These are phyloP conservation scores for Toxicodendron radicans DNA, from an alignment of 345 rosid species.

Conservation along the genomic window DNA sequence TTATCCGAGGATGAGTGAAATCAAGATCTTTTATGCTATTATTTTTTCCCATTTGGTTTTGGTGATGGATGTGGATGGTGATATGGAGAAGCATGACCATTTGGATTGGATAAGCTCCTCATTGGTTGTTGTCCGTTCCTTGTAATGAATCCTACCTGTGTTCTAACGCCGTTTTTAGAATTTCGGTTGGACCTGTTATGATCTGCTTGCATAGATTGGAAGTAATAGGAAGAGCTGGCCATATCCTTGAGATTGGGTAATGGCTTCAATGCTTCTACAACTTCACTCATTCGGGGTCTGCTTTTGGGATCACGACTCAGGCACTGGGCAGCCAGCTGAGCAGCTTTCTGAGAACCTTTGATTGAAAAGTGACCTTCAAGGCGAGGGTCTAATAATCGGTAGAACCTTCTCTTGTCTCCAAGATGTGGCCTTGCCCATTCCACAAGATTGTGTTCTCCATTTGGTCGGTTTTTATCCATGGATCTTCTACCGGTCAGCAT, in stretches of 20 bases:
- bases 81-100: constrained; percentile 61
- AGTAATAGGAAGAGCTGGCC: constrained; percentile 80
- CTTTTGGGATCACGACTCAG: constrained; percentile 39
- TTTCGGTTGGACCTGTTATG: constrained; percentile 24
- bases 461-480: constrained; percentile 25
- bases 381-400: constrained; percentile 36
- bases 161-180: constrained; percentile 52
- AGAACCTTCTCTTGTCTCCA: constrained; percentile 38
- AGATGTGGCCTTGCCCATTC: constrained; percentile 44
- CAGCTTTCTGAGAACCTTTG: constrained; percentile 42
- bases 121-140: constrained; percentile 78
- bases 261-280: too few species aligned
- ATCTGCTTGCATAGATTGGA: constrained; percentile 56
- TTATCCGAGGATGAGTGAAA: background rate
- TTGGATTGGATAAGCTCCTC: constrained; percentile 64
- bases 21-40: constrained; percentile 22
- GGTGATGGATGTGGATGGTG: constrained; percentile 57
- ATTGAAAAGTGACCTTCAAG: constrained; percentile 42
- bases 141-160: constrained; percentile 60
- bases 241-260: constrained; percentile 66
- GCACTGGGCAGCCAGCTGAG: constrained; percentile 40
- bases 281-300: constrained; percentile 9
- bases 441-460: constrained; percentile 31
- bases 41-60: constrained; percentile 57
- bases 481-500: constrained; percentile 44